These are phyloP conservation scores for Claviceps citrina DNA, from an alignment of 2,329 filamentous ascomycete species.

Conservation along the genomic window DNA sequence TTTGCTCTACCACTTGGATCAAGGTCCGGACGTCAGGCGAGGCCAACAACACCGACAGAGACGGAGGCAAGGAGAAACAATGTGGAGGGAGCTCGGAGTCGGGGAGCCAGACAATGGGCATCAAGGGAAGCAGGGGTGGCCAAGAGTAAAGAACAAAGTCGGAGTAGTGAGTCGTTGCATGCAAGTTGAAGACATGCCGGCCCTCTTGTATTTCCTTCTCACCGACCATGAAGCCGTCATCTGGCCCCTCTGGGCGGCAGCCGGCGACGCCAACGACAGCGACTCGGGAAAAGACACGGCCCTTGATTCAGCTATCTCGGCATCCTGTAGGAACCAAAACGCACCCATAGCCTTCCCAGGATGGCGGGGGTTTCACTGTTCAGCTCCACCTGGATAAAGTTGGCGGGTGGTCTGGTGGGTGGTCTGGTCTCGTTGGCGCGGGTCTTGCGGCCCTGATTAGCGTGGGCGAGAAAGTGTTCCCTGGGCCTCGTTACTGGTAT, in stretches of 20 bases:
- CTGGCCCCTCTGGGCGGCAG: constrained; percentile 1
- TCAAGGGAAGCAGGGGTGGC: neutral
- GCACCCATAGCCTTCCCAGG: constrained; percentile 2
- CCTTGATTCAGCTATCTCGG: constrained; percentile 5
- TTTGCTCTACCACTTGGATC: neutral
- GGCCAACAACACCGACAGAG: too few relatives aligned
- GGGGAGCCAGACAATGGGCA: neutral
- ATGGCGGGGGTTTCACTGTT: neutral
- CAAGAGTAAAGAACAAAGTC: neutral
- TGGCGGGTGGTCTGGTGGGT: too few relatives aligned
- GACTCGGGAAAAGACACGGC: neutral
- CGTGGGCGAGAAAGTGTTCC: too few relatives aligned
- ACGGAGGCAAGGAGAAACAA: neutral
- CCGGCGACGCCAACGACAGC: constrained; percentile 1
- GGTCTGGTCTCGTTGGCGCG: neutral
- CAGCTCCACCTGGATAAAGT: neutral
- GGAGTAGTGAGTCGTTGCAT: too few relatives aligned
- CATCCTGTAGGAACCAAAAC: constrained; percentile 6
- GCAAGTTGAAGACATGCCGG: constrained; percentile 6
- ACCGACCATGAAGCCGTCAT: constrained; percentile 4
- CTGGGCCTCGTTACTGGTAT: too few relatives aligned
- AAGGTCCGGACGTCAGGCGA: neutral
- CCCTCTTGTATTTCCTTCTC: constrained; percentile 8
- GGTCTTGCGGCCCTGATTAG: too few relatives aligned
- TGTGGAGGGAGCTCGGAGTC: neutral